Evolutionary conservation across 2,329 filamentous ascomycete species (phyloP), one percentile per base, ranked within the genome.

Genomic region (Colletotrichum salicis): DNA sequence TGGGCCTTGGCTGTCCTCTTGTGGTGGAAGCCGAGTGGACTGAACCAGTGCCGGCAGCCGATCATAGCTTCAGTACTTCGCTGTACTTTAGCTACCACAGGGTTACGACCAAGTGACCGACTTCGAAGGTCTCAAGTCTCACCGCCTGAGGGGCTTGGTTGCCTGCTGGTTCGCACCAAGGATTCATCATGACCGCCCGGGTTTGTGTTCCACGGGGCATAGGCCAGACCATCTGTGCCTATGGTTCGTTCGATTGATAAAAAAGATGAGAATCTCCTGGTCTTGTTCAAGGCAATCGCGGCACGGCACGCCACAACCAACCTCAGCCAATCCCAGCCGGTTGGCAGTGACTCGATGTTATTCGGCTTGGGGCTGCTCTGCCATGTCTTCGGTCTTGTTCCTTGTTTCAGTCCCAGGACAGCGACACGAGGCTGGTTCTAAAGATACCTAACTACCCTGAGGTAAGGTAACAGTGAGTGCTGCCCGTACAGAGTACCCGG

Each of bases 11-110:
- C 48, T 37, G 41, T 52, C 45, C 12, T 31, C 29, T 55, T 41
- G 22, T 19, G 55, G 22, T 29, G 19, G 55, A 58, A 58, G 54
- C 19, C 31, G 10, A n/a, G 54, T 52, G 59, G 57, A 12, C n/a
- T 56, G 27, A 29, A 67, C 19, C 61, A 24, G 58, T 71, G 68
- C 68, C 64, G 58, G 64, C 37, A 45, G 51, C 68, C 64, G 68
- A 22, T 22, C 64, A 62, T 27, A 31, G 37, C 61, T 51, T 27
- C 12, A 41, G 56, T 29, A 63, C 58, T 15, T 19, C 5, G 22
- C 37, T 22, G 45, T 56, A 56, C 35, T 27, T 68, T n/a, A n/a
- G 45, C 22, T 29, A 33, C 24, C 31, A 41, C 24, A 27, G 31
- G 52, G 29, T 45, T 15, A 41, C 37, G 37, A 22, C 37, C 37